These are phyloP conservation scores for Termitomyces sp. DNA, from an alignment of 768 basidiomycete species.

Conservation along the genomic window DNA sequence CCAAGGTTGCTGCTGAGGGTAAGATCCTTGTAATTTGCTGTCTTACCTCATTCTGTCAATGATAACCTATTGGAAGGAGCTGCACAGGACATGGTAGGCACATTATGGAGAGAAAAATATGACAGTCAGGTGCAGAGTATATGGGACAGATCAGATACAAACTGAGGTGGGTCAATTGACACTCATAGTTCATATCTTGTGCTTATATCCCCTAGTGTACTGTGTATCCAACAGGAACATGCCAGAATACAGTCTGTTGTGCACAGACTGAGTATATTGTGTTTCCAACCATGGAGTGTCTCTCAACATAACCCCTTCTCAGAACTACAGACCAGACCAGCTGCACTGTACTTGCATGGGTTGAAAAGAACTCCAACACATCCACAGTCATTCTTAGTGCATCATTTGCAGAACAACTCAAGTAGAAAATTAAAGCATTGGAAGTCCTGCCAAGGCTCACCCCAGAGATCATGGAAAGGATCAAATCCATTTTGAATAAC, in stretches of 20 bases:
- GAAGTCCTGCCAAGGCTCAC: constrained; percentile 64
- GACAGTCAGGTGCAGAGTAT: too few species aligned
- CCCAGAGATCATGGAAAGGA: constrained; percentile 49
- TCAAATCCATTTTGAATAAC: constrained; percentile 56
- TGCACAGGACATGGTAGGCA: too few species aligned
- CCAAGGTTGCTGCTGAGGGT: constrained; percentile 57
- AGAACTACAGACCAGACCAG: constrained; percentile 40
- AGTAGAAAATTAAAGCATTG: constrained; percentile 22
- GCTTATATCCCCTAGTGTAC: too few species aligned
- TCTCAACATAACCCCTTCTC: background rate
- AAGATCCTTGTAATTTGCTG: background rate
- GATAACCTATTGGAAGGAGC: too few species aligned
- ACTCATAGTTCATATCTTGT: too few species aligned
- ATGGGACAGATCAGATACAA: too few species aligned
- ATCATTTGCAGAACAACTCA: constrained; percentile 54
- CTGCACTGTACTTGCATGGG: constrained; percentile 79
- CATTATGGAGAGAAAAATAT: too few species aligned
- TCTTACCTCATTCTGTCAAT: background rate
- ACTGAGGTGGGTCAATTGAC: too few species aligned
- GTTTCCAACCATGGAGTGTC: too few species aligned
- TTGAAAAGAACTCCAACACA: constrained; percentile 65
- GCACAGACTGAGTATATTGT: too few species aligned
- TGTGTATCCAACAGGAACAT: too few species aligned
- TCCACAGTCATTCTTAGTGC: constrained; percentile 68
- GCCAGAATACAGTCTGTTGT: too few species aligned